phyloP scores from a whole-genome alignment of 768 basidiomycete genomes.

The Kwoniella europaea region DNA sequence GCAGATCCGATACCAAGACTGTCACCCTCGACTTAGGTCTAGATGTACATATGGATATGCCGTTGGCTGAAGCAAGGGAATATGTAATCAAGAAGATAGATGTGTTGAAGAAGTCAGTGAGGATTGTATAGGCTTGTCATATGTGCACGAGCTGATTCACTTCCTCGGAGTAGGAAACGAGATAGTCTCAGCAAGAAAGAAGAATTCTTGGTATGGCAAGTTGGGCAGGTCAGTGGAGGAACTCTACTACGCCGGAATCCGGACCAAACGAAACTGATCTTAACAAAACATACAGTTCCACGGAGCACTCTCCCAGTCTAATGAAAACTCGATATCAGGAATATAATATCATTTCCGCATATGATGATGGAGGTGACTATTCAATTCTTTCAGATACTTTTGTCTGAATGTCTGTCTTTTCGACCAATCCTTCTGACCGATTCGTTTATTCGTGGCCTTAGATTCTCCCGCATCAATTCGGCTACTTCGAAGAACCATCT shows the following conservation, averaged over 20 bases:
- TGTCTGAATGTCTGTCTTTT: too few relatives aligned
- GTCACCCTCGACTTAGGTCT: conserved; percentile 39
- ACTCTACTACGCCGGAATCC: too few relatives aligned
- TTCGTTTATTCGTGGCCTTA: too few relatives aligned
- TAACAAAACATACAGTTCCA: conserved; percentile 12
- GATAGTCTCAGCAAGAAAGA: conserved; percentile 22
- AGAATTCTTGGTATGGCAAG: conserved; percentile 36
- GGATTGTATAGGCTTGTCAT: neutral
- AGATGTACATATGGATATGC: conserved; percentile 36
- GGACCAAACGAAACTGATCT: too few relatives aligned
- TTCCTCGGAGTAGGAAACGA: conserved; percentile 16
- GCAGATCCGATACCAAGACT: conserved; percentile 20
- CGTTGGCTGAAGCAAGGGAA: conserved; percentile 16
- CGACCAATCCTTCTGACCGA: too few relatives aligned
- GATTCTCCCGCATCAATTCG: too few relatives aligned
- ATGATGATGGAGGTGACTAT: too few relatives aligned
- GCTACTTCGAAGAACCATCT: too few relatives aligned
- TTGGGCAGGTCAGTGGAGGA: conserved; percentile 31
- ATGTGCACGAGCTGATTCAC: neutral
- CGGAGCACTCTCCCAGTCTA: conserved; percentile 9
- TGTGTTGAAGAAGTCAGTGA: conserved; percentile 32
- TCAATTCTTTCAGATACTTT: too few relatives aligned
- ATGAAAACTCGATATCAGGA: neutral
- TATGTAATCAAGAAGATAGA: conserved; percentile 26
- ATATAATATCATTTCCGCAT: neutral